These are phyloP conservation scores for Martiniozyma abietophila DNA, from an alignment of 805 yeast genomes.

Conservation along the genomic window DNA sequence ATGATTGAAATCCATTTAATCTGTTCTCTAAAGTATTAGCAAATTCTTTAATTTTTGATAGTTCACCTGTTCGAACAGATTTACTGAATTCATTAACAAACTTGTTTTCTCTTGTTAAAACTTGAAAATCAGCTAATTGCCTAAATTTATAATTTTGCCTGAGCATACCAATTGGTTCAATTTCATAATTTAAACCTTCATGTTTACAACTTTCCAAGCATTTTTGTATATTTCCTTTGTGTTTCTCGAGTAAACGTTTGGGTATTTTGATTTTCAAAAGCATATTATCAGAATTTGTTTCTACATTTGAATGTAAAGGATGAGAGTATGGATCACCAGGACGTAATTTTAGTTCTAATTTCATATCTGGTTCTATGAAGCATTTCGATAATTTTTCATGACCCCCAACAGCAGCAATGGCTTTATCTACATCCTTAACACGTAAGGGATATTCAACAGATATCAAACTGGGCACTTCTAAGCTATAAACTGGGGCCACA, in stretches of 20 bases:
- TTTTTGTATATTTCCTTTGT: slow-evolving; percentile 34
- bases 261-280: slow-evolving; percentile 55
- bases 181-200: slow-evolving; percentile 26
- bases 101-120: slow-evolving; percentile 46
- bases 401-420: slow-evolving; percentile 67
- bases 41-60: slow-evolving; percentile 32
- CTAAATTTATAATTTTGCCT: slow-evolving; percentile 68
- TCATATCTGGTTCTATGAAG: slow-evolving; percentile 28
- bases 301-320: slow-evolving; percentile 46
- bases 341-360: slow-evolving; percentile 24
- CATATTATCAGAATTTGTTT: slow-evolving; percentile 45
- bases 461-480: slow-evolving; percentile 67
- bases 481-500: slow-evolving; percentile 29
- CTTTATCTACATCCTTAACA: slow-evolving; percentile 53
- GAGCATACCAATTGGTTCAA: slow-evolving; percentile 58
- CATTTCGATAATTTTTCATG: slow-evolving; percentile 31
- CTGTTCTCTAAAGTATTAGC: slow-evolving; percentile 22
- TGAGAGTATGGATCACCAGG: slow-evolving; percentile 37
- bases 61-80: slow-evolving; percentile 35
- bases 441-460: slow-evolving; percentile 73
- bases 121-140: slow-evolving; percentile 84
- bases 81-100: slow-evolving; percentile 33
- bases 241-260: slow-evolving; percentile 35
- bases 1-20: slow-evolving; percentile 9
- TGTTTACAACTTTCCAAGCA: slow-evolving; percentile 32